Evolutionary conservation across 2,329 filamentous ascomycete genomes (phyloP).

Genomic region (Fusarium sp.): DNA sequence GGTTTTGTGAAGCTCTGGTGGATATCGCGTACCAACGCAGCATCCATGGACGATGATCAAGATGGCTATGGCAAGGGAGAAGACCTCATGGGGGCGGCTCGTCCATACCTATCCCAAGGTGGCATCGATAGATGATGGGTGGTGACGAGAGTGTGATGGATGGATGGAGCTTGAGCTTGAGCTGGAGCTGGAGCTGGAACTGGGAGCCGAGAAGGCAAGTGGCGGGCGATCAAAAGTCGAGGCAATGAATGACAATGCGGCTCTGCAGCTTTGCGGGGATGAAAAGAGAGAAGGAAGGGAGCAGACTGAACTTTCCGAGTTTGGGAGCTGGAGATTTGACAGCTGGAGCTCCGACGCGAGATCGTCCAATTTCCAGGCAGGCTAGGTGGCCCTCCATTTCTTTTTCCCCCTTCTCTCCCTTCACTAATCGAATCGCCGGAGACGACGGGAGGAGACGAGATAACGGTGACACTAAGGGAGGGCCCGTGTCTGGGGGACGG

Average conservation of each 20-base stretch:
- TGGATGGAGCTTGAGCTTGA: background rate
- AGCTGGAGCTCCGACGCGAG: background rate
- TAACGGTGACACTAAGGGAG: slow-evolving; percentile 17
- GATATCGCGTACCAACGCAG: slow-evolving; percentile 30
- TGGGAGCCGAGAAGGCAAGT: background rate
- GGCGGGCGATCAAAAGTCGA: slow-evolving; percentile 11
- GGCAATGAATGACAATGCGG: slow-evolving; percentile 14
- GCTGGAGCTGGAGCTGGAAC: background rate
- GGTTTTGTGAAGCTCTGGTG: slow-evolving; percentile 24
- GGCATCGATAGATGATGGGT: slow-evolving; percentile 14
- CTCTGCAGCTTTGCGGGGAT: slow-evolving; percentile 23
- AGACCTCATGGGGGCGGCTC: slow-evolving; percentile 31
- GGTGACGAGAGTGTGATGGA: slow-evolving; percentile 16
- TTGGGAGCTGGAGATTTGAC: background rate
- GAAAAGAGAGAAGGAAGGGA: slow-evolving; percentile 17
- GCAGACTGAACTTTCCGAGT: background rate
- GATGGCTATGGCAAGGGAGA: slow-evolving; percentile 25
- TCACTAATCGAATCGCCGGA: background rate
- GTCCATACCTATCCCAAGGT: slow-evolving; percentile 30
- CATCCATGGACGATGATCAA: slow-evolving; percentile 38
- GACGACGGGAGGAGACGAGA: background rate
- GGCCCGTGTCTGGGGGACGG: slow-evolving; percentile 25
- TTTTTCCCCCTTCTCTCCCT: background rate
- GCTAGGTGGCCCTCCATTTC: background rate
- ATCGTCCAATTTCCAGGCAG: background rate